phyloP scores from a whole-genome alignment of 805 yeast species.

The Lachancea quebecensis region DNA sequence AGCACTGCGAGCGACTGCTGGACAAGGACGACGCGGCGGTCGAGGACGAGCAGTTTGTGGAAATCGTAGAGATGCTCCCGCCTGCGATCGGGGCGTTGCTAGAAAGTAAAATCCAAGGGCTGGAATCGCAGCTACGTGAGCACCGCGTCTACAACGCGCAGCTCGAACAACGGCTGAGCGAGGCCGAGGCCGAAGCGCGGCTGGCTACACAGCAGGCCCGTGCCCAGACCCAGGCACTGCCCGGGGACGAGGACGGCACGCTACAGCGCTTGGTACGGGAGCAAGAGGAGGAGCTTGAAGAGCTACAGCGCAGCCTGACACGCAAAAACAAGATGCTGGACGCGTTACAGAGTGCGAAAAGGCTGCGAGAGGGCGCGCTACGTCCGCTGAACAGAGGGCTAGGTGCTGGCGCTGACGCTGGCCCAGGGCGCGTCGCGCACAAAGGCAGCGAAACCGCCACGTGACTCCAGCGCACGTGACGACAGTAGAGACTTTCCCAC shows the following conservation, averaged over 20 bases:
- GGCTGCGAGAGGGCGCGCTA: conserved; percentile 42
- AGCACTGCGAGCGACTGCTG: conserved; percentile 58
- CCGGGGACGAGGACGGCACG: not conserved
- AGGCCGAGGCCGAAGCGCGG: conserved; percentile 3
- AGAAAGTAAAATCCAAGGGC: conserved; percentile 23
- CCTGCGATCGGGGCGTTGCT: conserved; percentile 35
- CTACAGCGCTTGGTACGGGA: conserved; percentile 37
- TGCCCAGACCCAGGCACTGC: not conserved
- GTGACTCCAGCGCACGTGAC: too few species aligned
- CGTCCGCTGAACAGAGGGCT: conserved; percentile 10
- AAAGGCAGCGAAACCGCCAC: too few species aligned
- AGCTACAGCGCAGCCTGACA: conserved; percentile 51
- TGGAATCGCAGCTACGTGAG: conserved; percentile 29
- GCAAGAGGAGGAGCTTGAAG: conserved; percentile 61
- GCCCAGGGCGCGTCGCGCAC: not conserved
- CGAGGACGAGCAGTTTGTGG: conserved; percentile 48
- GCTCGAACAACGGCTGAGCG: conserved; percentile 13
- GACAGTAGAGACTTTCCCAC: too few species aligned
- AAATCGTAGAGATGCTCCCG: conserved; percentile 52
- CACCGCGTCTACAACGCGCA: conserved; percentile 19
- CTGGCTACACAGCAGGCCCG: conserved; percentile 12
- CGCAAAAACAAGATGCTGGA: conserved; percentile 76
- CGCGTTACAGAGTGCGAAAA: conserved; percentile 60
- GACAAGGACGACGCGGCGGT: conserved; percentile 51
- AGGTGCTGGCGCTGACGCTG: not conserved